phyloP scores from a whole-genome alignment of 169 alveolate genomes.

The Hammondia hammondi region DNA sequence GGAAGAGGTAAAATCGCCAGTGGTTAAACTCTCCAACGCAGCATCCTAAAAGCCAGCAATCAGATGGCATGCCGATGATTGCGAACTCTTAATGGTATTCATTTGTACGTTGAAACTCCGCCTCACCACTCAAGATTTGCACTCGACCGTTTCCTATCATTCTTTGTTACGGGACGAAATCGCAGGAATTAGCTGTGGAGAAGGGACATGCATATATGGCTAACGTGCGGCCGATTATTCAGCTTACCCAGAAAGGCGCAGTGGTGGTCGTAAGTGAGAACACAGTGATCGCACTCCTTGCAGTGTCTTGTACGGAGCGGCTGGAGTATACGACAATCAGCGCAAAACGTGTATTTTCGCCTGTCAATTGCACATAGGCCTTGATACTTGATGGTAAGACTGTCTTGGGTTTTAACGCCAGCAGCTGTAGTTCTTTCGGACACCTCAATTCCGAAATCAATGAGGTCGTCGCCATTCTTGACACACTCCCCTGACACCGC shows the following conservation, averaged over 20 bases:
- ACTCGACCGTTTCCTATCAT: too few species aligned
- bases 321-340: constrained; percentile 62
- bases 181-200: too few species aligned
- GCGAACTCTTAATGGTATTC: background rate
- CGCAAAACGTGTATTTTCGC: background rate
- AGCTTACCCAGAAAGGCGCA: constrained; percentile 81
- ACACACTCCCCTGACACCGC: background rate
- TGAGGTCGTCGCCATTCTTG: background rate
- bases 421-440: background rate
- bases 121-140: too few species aligned
- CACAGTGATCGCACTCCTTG: constrained; percentile 77
- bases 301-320: constrained; percentile 81
- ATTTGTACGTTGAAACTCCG: too few species aligned
- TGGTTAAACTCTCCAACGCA: constrained; percentile 46
- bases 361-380: background rate
- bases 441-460: background rate
- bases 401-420: background rate
- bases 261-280: constrained; percentile 81
- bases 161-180: too few species aligned
- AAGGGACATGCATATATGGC: too few species aligned
- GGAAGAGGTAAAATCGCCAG: constrained; percentile 28
- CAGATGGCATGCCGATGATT: background rate
- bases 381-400: background rate
- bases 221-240: too few species aligned
- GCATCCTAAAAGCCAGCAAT: background rate